Conservation (phyloP, 306 rosid genomes). For the Glycyrrhiza uralensis region DNA sequence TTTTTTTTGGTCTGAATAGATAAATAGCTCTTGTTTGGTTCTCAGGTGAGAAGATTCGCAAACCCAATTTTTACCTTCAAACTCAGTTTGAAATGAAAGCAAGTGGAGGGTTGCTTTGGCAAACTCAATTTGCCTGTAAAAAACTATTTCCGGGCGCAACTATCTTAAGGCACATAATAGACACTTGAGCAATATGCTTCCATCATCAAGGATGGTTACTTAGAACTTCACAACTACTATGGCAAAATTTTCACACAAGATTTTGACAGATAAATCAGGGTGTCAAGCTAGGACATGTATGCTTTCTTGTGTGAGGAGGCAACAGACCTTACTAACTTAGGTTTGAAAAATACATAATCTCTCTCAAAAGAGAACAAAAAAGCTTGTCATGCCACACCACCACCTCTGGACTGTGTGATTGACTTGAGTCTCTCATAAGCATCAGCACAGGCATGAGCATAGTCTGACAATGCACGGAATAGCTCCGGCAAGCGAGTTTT, state of each 20-base stretch:
- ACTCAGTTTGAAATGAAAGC: no score
- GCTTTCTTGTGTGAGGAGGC: conserved; percentile 28
- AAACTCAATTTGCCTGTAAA: no score
- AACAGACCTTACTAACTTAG: background rate
- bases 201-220: conserved; percentile 17
- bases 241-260: conserved; percentile 45
- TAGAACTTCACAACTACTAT: background rate
- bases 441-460: conserved; percentile 53
- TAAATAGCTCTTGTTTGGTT: no score
- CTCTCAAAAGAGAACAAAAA: conserved; percentile 8
- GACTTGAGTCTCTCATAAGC: conserved; percentile 53
- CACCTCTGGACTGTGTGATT: conserved; percentile 34
- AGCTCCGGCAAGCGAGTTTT: conserved; percentile 83
- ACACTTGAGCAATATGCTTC: conserved; percentile 4
- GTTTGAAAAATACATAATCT: conserved; percentile 25
- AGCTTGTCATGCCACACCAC: background rate
- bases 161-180: background rate
- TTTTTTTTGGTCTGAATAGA: no score
- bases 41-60: no score
- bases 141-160: no score
- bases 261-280: conserved; percentile 24
- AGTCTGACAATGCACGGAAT: conserved; percentile 63
- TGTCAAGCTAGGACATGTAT: conserved; percentile 20
- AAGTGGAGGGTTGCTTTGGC: no score
- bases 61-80: no score